Conservation (phyloP, 345 rosid genomes). For the Durio zibethinus region DNA sequence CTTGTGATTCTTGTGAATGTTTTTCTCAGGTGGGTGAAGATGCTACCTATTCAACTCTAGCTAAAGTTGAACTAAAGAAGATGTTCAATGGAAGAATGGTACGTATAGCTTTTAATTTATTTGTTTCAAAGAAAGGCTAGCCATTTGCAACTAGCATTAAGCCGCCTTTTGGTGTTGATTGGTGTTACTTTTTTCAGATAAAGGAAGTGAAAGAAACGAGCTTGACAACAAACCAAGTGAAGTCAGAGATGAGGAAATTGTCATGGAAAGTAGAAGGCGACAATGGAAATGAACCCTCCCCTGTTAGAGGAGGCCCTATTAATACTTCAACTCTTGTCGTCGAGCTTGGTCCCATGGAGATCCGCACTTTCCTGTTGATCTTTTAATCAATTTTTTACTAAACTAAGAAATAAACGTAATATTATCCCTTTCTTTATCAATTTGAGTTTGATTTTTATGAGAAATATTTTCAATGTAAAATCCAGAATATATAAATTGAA, state of each 20-base stretch:
- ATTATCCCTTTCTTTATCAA: too few species aligned
- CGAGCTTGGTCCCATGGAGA: slow-evolving; percentile 80
- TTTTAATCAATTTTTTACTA: too few species aligned
- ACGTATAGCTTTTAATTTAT: neutral
- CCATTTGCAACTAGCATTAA: neutral
- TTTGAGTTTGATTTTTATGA: too few species aligned
- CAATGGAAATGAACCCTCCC: slow-evolving; percentile 6
- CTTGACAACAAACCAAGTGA: slow-evolving; percentile 61
- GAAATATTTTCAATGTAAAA: too few species aligned
- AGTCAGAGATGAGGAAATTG: slow-evolving; percentile 60
- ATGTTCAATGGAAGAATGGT: slow-evolving; percentile 56
- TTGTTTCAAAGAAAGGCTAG: neutral
- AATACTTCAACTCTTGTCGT: slow-evolving; percentile 40
- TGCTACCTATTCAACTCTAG: slow-evolving; percentile 39
- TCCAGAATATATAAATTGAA: too few species aligned
- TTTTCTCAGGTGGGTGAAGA: slow-evolving; percentile 59
- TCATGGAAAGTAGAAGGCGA: slow-evolving; percentile 66
- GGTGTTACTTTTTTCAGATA: slow-evolving; percentile 37
- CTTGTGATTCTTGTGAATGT: neutral
- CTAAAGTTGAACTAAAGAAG: slow-evolving; percentile 76
- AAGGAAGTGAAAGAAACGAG: slow-evolving; percentile 67
- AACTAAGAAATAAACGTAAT: too few species aligned
- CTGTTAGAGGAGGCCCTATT: slow-evolving; percentile 51
- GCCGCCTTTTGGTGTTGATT: too few species aligned
- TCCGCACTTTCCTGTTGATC: slow-evolving; percentile 59